Evolutionary conservation across 2,329 filamentous ascomycete genomes (phyloP), one percentile per base, ranked within the genome.

Genomic region (Xylariales sp.): DNA sequence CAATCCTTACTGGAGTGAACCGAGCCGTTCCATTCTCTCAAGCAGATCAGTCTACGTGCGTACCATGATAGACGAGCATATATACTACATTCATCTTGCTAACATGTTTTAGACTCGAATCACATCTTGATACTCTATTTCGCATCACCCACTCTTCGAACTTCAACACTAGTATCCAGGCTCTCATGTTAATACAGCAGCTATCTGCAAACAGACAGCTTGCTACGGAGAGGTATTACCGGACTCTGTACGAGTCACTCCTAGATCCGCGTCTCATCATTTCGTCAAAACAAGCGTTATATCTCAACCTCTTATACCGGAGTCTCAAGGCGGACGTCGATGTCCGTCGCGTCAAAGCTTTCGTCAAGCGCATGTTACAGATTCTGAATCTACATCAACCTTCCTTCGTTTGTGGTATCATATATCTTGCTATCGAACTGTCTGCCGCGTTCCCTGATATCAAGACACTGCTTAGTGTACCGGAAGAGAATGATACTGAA

Each of bases 131-230:
- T 77, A 97, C 95, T 3, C 86, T 99, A 32, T 99, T 97, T 86
- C 91, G 90, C 75, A 96, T 99, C 75, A 97, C 96, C 0, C 96
- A 99, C 81, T 98, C 95, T 0, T 93, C 95, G 64, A 99, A 99
- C 80, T 98, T 99, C 86, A 99, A 98, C 82, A 99, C 96, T 0
- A 96, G 94, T 77, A 93, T 99, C 45, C 96, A 99, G 80, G 95
- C 96, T 41, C 87, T 99, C 71, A 91, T 97, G 82, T 84, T 99
- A 55, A 97, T 99, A 72, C 96, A 98, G 78, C 96, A 98, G 79
- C 87, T 99, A 34, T 93, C 94, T 0, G 85, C 90, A 1, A 88
- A 90, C 3, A 93, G 96, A 78, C 91, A 94, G 75, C 85, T 95
- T 62, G 91, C 91, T 4, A 90, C 91, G 12, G 96, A 99, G 76